Evolutionary conservation across 495 filamentous ascomycete genomes (phyloP).

Genomic region (Staphylotrichum tortipilum): DNA sequence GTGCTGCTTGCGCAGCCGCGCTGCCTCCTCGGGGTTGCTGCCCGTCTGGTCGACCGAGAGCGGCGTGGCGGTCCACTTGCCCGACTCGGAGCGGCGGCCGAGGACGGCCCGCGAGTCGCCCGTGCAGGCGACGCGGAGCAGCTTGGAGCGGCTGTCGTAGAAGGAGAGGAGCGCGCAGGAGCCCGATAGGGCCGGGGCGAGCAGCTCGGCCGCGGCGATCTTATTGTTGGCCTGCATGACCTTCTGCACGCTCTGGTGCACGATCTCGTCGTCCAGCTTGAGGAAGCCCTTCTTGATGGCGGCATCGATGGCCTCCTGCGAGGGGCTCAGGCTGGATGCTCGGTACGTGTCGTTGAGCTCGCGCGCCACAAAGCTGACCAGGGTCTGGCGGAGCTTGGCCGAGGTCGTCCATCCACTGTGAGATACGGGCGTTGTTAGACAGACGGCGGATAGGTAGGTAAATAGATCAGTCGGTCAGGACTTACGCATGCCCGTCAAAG

Average conservation of each 20-base stretch:
- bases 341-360: conserved; percentile 94
- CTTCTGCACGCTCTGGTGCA: conserved; percentile 78
- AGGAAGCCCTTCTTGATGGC: conserved; percentile 93
- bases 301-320: conserved; percentile 68
- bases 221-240: conserved; percentile 84
- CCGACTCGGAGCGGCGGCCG: conserved; percentile 63
- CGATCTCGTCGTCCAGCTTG: conserved; percentile 84
- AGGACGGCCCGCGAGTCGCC: conserved; percentile 92
- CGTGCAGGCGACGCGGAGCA: conserved; percentile 84
- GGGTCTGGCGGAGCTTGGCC: conserved; percentile 83
- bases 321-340: conserved; percentile 54
- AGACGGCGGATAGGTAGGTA: too few relatives aligned
- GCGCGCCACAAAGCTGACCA: conserved; percentile 85
- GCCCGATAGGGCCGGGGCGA: conserved; percentile 88
- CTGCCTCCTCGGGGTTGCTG: conserved; percentile 70
- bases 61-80: conserved; percentile 87
- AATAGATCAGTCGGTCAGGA: too few relatives aligned
- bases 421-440: conserved; percentile 7
- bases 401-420: conserved; percentile 95
- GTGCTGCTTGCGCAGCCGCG: conserved; percentile 72
- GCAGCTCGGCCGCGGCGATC: conserved; percentile 73
- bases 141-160: conserved; percentile 77
- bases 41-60: conserved; percentile 93
- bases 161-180: conserved; percentile 95
- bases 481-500: conserved; percentile 91